Conservation (phyloP, 2,329 filamentous ascomycete genomes). For the Fusarium verticillioides region DNA sequence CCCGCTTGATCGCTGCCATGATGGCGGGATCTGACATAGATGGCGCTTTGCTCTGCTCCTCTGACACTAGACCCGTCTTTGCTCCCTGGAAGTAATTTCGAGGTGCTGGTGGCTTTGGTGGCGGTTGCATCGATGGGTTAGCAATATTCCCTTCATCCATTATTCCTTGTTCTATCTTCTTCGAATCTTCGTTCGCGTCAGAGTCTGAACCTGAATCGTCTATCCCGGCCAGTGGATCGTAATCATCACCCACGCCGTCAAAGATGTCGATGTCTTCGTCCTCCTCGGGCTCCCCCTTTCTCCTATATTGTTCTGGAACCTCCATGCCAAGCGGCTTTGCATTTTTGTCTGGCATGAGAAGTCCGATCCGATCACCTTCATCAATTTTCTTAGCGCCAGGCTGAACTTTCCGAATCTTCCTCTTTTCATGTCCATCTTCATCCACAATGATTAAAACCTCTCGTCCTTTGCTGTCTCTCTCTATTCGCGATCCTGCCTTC, state of each 20-base stretch:
- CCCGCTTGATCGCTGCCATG: conserved; percentile 86
- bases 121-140: conserved; percentile 57
- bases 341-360: conserved; percentile 66
- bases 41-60: conserved; percentile 61
- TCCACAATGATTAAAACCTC: conserved; percentile 74
- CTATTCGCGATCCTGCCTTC: conserved; percentile 66
- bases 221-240: conserved; percentile 73
- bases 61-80: conserved; percentile 64
- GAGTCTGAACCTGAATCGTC: conserved; percentile 59
- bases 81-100: conserved; percentile 73
- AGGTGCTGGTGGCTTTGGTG: conserved; percentile 55
- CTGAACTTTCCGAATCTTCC: conserved; percentile 69
- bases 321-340: conserved; percentile 72
- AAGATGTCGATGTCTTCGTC: conserved; percentile 73
- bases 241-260: conserved; percentile 72
- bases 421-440: conserved; percentile 73
- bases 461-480: conserved; percentile 68
- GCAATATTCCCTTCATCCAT: conserved; percentile 34
- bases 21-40: conserved; percentile 80
- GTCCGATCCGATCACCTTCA: conserved; percentile 52
- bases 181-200: conserved; percentile 53
- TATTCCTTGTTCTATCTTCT: conserved; percentile 38
- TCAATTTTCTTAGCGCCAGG: conserved; percentile 52
- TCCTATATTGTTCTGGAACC: conserved; percentile 68
- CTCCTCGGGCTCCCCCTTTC: conserved; percentile 59